phyloP scores from a whole-genome alignment of 768 basidiomycete species.

The Suillus placidus region DNA sequence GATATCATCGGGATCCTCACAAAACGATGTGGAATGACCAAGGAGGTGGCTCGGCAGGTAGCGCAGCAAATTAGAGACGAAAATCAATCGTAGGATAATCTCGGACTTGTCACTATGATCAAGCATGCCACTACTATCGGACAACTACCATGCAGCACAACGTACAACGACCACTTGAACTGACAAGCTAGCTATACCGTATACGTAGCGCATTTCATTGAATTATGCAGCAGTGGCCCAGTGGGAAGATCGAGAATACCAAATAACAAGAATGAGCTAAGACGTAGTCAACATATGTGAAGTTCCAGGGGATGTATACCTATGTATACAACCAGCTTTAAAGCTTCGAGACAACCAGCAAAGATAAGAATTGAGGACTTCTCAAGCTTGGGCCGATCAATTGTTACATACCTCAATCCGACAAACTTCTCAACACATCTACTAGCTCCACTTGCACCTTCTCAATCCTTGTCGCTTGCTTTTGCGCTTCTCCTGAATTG shows the following conservation, averaged over 20 bases:
- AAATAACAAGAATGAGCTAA: neutral
- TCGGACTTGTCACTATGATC: neutral
- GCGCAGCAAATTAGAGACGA: neutral
- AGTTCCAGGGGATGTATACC: neutral
- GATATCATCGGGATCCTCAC: constrained; percentile 25
- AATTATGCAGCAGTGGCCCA: neutral
- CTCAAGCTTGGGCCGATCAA: neutral
- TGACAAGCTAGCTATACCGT: neutral
- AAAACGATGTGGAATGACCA: constrained; percentile 28
- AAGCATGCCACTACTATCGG: neutral
- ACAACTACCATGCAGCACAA: neutral
- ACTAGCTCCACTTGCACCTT: constrained; percentile 56
- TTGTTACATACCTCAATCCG: constrained; percentile 16
- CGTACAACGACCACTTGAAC: neutral
- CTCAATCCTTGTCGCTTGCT: constrained; percentile 58
- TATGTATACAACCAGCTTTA: neutral
- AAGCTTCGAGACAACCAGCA: neutral
- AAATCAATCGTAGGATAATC: neutral
- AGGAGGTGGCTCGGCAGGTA: neutral
- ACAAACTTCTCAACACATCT: constrained; percentile 44
- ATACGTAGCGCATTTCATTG: neutral
- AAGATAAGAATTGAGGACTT: neutral
- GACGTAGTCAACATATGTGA: neutral
- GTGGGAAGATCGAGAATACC: neutral
- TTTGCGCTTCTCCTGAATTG: constrained; percentile 54